Evolutionary conservation across 78 protist species (phyloP), one percentile per base, ranked within the genome.

Genomic region (Chrysochromulina tobinii): DNA sequence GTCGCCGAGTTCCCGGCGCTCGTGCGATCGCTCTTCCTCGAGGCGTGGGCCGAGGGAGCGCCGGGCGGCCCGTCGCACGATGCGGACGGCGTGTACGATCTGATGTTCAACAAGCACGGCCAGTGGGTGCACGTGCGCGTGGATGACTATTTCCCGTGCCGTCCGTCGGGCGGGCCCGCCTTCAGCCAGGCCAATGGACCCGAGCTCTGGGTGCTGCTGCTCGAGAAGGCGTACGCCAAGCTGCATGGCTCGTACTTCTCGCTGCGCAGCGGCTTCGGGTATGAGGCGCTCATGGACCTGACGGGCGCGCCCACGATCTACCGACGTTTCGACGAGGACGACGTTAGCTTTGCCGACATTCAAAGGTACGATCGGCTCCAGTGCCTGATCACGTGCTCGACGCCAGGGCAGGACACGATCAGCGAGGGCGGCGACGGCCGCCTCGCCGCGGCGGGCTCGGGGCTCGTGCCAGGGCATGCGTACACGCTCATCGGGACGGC

Each of bases 141-240:
- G 64, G 64, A 59, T 12, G 64, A 59, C 12, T 14, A 14, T 12
- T 14, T 59, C 23, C 64, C 64, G 64, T 59, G 64, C 64, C 12
- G 12, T 12, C 64, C 64, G 64, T 7, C 23, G 73, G 14, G 73
- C 38, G 12, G 48, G 48, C 48, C 38, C 11, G 38, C 38, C 14
- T 67, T 5, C 38, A 7, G 48, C 23, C 73, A 67, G 73, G 23
- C 73, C n/a, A 54, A 1, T 12, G 53, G 86, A n/a, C 8, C 27
- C 27, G 96, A 95, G 54, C 12, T 58, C 51, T 95, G 94, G 94
- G 69, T 57, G 14, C 15, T 91, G 38, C 17, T 95, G 38, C 25
- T 93, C 48, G 96, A 95, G 81, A 95, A 95, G 83, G 96, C 96
- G 59, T 93, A 87, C 85, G 96, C 96, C 58, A 94, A 95, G 88